Percentiles rank a stretch among this genome's conserved stretches.
phyloP scores from a whole-genome alignment of 2,329 filamentous ascomycete genomes.

The Penicillium corylophilum region DNA sequence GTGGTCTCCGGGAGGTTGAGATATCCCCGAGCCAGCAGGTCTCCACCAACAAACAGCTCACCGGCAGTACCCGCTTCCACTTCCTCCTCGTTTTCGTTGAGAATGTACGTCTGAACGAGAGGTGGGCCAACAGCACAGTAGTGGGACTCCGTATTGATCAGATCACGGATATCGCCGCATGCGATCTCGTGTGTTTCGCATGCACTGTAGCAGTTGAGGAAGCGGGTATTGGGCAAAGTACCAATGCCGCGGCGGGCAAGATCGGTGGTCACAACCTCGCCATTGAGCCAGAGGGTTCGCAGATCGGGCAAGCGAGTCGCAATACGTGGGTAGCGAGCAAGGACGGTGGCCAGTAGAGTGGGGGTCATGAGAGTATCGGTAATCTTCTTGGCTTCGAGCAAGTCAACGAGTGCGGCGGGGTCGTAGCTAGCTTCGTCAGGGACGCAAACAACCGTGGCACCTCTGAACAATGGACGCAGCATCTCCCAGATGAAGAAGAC shows the following conservation, averaged over 20 bases:
- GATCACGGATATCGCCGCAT: conserved; percentile 70
- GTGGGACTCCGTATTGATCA: conserved; percentile 61
- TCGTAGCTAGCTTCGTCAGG: conserved; percentile 78
- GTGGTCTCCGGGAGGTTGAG: conserved; percentile 78
- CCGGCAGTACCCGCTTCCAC: conserved; percentile 64
- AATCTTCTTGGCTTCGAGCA: conserved; percentile 64
- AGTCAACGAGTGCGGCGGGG: conserved; percentile 68
- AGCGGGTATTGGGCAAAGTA: conserved; percentile 65
- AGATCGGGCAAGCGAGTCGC: conserved; percentile 63
- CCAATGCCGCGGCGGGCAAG: conserved; percentile 67
- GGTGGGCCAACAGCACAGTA: conserved; percentile 75
- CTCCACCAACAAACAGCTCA: conserved; percentile 75
- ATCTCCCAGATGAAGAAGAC: conserved; percentile 89
- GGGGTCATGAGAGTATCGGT: conserved; percentile 84
- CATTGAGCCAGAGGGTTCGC: conserved; percentile 74
- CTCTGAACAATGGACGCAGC: conserved; percentile 70
- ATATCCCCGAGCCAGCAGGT: conserved; percentile 71
- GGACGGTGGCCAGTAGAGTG: conserved; percentile 71
- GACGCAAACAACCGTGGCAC: conserved; percentile 72
- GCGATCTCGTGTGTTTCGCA: conserved; percentile 81
- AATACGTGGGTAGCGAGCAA: conserved; percentile 67
- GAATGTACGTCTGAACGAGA: conserved; percentile 67
- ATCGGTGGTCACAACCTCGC: conserved; percentile 78
- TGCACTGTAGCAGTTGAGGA: conserved; percentile 79
- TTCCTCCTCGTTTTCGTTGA: conserved; percentile 66